A percentile compares a stretch with the other conserved stretches of the same genome.
Conservation (phyloP, 345 rosid species). For the Angophora floribunda region DNA sequence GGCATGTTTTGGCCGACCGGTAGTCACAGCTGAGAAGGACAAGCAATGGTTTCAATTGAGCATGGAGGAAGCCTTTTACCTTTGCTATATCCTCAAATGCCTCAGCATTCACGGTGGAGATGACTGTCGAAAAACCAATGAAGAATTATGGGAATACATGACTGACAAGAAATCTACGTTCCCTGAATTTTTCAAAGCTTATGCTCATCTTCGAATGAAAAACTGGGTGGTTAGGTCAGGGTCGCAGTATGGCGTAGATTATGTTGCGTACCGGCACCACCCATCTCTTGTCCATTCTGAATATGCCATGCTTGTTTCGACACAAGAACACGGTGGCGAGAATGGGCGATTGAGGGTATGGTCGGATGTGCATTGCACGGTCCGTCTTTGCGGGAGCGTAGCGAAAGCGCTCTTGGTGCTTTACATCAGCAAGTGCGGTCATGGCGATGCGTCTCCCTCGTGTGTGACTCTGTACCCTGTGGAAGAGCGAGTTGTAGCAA, state of each 20-base stretch:
- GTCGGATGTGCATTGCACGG: too few relatives aligned
- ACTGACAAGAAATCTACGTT: conserved; percentile 33
- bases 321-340: conserved; percentile 19
- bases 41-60: conserved; percentile 68
- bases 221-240: conserved; percentile 80
- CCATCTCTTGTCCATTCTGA: conserved; percentile 84
- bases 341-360: too few relatives aligned
- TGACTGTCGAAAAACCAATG: conserved; percentile 12
- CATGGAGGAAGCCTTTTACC: conserved; percentile 76
- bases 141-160: conserved; percentile 49
- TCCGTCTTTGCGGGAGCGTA: too few relatives aligned
- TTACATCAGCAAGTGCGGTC: too few relatives aligned
- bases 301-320: conserved; percentile 52
- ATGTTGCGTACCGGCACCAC: conserved; percentile 77
- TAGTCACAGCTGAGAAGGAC: conserved; percentile 42
- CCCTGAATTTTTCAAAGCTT: conserved; percentile 56
- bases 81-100: conserved; percentile 49
- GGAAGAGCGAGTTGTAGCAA: conserved; percentile 40
- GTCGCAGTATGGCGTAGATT: conserved; percentile 69
- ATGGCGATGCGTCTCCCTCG: background rate
- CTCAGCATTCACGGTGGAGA: conserved; percentile 31
- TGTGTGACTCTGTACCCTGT: conserved; percentile 39
- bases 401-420: too few relatives aligned
- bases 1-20: conserved; percentile 67
- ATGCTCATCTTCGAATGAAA: conserved; percentile 55